Percentiles rank a stretch among this genome's conserved stretches.
Evolutionary conservation across 768 basidiomycete species (phyloP).

Genomic region (Coprinellus micaceus): DNA sequence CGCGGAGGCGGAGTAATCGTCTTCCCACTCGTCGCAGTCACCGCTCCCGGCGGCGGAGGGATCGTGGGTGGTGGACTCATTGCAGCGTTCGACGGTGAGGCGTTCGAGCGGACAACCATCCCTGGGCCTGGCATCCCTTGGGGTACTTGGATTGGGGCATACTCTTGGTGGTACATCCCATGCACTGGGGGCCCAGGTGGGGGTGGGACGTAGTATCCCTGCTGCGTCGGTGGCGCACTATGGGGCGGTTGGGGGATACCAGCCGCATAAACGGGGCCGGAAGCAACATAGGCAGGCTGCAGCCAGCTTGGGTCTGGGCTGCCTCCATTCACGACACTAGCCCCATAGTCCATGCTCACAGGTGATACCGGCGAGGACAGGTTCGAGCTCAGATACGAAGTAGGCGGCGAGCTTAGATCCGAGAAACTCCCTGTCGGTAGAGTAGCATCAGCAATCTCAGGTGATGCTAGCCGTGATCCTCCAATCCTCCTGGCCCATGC

Average conservation of each 20-base stretch:
- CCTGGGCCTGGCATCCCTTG: too few species aligned
- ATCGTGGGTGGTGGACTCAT: not conserved
- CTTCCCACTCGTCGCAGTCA: too few species aligned
- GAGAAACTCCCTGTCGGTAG: not conserved
- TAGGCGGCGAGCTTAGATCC: not conserved
- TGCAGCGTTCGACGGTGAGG: too few species aligned
- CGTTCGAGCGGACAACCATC: too few species aligned
- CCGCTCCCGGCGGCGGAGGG: not conserved
- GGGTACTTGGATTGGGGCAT: too few species aligned
- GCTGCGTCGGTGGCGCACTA: too few species aligned
- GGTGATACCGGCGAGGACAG: not conserved
- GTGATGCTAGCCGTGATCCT: not conserved
- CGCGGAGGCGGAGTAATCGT: not conserved
- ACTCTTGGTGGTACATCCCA: too few species aligned
- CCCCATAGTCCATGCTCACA: not conserved
- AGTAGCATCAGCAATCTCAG: not conserved
- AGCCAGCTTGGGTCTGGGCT: conserved; percentile 4
- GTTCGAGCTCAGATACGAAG: not conserved
- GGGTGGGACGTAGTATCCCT: too few species aligned
- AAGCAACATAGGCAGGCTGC: not conserved
- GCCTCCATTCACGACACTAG: not conserved
- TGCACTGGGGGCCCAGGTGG: too few species aligned
- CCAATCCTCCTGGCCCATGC: not conserved
- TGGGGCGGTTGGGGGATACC: too few species aligned
- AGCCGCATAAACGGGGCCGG: not conserved